These are phyloP conservation scores for Lactarius vividus DNA, from an alignment of 768 basidiomycete species.

Conservation along the genomic window DNA sequence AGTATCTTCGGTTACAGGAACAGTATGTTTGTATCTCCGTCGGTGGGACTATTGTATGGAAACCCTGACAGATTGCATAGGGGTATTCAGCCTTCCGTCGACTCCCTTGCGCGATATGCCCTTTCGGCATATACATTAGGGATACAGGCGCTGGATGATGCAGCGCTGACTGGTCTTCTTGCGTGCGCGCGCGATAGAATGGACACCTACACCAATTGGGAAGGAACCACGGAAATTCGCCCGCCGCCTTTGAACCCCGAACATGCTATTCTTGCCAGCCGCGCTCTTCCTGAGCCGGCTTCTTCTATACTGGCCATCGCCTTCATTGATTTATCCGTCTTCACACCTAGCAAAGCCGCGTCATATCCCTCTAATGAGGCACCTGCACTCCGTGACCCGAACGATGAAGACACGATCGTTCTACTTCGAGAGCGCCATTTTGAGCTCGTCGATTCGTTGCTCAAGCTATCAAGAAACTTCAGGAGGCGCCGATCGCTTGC, in stretches of 20 bases:
- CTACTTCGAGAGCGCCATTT: slow-evolving; percentile 17
- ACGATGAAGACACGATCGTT: slow-evolving; percentile 2
- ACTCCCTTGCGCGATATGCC: slow-evolving; percentile 21
- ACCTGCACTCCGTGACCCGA: neutral
- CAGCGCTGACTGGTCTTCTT: slow-evolving; percentile 10
- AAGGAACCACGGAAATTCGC: slow-evolving; percentile 3
- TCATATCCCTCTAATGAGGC: neutral
- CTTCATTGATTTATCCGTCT: slow-evolving; percentile 21
- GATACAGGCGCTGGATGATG: slow-evolving; percentile 11
- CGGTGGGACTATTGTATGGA: neutral
- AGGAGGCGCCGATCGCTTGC: slow-evolving; percentile 17
- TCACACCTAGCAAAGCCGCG: neutral
- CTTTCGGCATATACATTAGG: slow-evolving; percentile 16
- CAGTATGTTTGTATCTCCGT: slow-evolving; percentile 9
- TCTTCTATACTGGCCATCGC: slow-evolving; percentile 16
- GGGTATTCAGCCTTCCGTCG: slow-evolving; percentile 1
- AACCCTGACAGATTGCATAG: slow-evolving; percentile 1
- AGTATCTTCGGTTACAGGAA: slow-evolving; percentile 16
- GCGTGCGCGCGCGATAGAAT: slow-evolving; percentile 6
- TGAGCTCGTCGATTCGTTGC: slow-evolving; percentile 5
- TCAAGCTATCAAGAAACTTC: slow-evolving; percentile 14
- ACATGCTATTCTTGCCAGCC: slow-evolving; percentile 16
- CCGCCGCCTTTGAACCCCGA: slow-evolving; percentile 6
- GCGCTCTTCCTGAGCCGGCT: slow-evolving; percentile 17
- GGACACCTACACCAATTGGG: slow-evolving; percentile 16